A percentile compares a stretch with the other conserved stretches of the same genome.
Conservation (phyloP, 2,329 filamentous ascomycete species). For the Alternaria sp. region DNA sequence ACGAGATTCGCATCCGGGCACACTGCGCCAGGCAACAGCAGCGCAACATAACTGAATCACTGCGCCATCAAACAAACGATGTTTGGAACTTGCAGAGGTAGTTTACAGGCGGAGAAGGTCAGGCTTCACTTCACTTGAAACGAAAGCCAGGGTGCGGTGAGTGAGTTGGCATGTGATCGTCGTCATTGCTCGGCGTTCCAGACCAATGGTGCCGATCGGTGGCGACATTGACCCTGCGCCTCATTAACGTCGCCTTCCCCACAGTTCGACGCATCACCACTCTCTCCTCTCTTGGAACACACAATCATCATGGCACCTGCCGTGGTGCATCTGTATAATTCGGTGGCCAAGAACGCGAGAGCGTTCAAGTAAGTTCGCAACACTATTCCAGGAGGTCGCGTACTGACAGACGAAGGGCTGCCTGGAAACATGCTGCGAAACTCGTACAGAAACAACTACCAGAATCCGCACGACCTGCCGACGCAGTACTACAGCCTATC, state of each 20-base stretch:
- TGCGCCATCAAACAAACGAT: background rate
- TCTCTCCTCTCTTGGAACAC: conserved; percentile 23
- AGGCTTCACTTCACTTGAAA: background rate
- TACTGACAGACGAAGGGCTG: conserved; percentile 48
- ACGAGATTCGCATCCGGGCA: background rate
- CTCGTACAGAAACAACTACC: conserved; percentile 55
- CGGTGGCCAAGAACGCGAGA: conserved; percentile 52
- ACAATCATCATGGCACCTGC: conserved; percentile 46
- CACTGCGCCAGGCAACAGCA: background rate
- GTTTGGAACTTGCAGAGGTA: too few species aligned
- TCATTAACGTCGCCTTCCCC: conserved; percentile 28
- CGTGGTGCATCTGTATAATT: conserved; percentile 46
- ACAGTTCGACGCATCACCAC: conserved; percentile 18
- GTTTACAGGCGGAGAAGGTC: background rate
- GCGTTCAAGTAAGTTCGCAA: conserved; percentile 46
- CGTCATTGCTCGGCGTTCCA: conserved; percentile 22
- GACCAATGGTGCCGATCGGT: conserved; percentile 14
- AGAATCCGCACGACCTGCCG: conserved; percentile 50
- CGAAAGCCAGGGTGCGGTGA: background rate
- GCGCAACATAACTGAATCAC: background rate
- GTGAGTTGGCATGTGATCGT: conserved; percentile 20
- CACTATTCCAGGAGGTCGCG: background rate
- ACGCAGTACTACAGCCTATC: conserved; percentile 63
- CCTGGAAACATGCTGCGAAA: conserved; percentile 56
- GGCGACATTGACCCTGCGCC: conserved; percentile 28